These are phyloP conservation scores for Calocybe gangraenosa DNA, from an alignment of 768 basidiomycete species.

Conservation along the genomic window DNA sequence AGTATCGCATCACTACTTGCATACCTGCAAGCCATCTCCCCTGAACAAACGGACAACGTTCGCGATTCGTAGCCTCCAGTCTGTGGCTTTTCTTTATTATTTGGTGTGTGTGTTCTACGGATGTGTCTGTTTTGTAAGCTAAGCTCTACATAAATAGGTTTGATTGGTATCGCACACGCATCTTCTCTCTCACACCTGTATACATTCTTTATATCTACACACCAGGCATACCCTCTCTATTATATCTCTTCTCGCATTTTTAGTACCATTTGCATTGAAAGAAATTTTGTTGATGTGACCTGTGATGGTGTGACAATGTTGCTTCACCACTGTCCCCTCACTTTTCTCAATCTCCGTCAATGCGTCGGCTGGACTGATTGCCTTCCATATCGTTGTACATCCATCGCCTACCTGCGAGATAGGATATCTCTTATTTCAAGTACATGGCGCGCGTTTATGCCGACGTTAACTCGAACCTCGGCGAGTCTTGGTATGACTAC, in stretches of 20 bases:
- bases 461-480: slow-evolving; percentile 54
- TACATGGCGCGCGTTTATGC: slow-evolving; percentile 50
- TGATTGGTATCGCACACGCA: too few species aligned
- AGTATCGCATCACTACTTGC: slow-evolving; percentile 73
- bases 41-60: slow-evolving; percentile 29
- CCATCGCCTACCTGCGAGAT: slow-evolving; percentile 5
- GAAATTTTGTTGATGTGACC: slow-evolving; percentile 1
- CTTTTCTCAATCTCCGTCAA: slow-evolving; percentile 14
- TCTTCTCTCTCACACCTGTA: too few species aligned
- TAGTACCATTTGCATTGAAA: too few species aligned
- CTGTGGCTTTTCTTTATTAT: neutral
- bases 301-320: slow-evolving; percentile 8
- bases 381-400: slow-evolving; percentile 4
- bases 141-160: too few species aligned
- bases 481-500: slow-evolving; percentile 61
- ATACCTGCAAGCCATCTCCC: slow-evolving; percentile 48
- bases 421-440: slow-evolving; percentile 9
- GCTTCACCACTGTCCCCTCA: slow-evolving; percentile 9
- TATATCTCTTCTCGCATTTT: too few species aligned
- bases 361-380: slow-evolving; percentile 16
- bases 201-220: neutral
- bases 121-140: too few species aligned
- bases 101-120: neutral
- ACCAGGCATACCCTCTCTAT: too few species aligned
- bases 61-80: neutral